phyloP scores from a whole-genome alignment of 2,329 filamentous ascomycete species.

The Pseudocercospora fuligena region DNA sequence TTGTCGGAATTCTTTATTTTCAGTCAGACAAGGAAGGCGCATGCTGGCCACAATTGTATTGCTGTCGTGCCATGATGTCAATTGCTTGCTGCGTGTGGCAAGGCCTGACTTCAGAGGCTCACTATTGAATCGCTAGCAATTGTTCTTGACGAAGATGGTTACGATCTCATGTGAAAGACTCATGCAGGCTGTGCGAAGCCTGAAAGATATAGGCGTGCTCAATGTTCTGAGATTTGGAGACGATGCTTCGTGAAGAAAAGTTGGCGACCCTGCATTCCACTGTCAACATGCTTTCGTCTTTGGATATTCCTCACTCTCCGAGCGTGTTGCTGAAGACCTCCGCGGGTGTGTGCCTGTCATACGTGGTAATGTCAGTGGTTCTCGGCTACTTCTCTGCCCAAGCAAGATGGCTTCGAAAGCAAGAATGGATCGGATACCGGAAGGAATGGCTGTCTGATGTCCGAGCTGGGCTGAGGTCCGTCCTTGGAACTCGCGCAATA shows the following conservation, averaged over 20 bases:
- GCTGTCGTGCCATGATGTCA: not conserved
- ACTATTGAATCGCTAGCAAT: not conserved
- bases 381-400: conserved; percentile 15
- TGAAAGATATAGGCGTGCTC: too few species aligned
- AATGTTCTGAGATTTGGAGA: too few species aligned
- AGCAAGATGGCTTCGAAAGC: conserved; percentile 14
- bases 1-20: not conserved
- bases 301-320: not conserved
- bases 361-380: conserved; percentile 11
- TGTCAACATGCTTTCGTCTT: not conserved
- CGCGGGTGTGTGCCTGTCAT: not conserved
- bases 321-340: not conserved
- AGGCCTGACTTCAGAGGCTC: not conserved
- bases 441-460: conserved; percentile 13
- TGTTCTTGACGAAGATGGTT: not conserved
- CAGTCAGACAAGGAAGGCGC: not conserved
- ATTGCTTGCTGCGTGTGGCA: not conserved
- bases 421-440: conserved; percentile 21
- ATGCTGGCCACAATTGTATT: not conserved
- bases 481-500: conserved; percentile 18
- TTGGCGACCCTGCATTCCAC: too few species aligned
- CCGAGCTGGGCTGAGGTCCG: conserved; percentile 19
- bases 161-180: not conserved
- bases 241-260: too few species aligned
- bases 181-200: not conserved